These are phyloP conservation scores for Coniochaeta prunicola DNA, from an alignment of 2,329 filamentous ascomycete species.

Conservation along the genomic window DNA sequence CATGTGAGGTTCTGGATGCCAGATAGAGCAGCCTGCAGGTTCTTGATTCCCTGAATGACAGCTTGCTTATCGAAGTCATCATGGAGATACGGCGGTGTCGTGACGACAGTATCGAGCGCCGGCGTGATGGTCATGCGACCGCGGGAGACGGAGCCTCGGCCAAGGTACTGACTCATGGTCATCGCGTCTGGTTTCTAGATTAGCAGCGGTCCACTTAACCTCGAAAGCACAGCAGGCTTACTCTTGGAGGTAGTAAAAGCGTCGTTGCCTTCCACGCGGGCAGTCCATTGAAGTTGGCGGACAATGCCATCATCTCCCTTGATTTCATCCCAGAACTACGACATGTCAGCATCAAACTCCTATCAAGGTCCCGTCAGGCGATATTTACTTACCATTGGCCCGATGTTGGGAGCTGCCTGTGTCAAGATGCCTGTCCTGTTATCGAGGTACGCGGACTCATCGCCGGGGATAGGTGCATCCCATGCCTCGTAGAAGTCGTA, in stretches of 20 bases:
- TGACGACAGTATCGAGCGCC: conserved; percentile 50
- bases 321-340: conserved; percentile 47
- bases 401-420: conserved; percentile 60
- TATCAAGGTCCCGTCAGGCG: background rate
- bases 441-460: conserved; percentile 36
- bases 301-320: conserved; percentile 49
- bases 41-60: conserved; percentile 59
- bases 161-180: conserved; percentile 55
- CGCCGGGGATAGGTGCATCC: conserved; percentile 34
- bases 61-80: conserved; percentile 51
- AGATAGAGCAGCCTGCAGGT: conserved; percentile 45
- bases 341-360: background rate
- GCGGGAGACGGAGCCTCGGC: conserved; percentile 54
- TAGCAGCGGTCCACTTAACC: background rate
- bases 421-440: conserved; percentile 52
- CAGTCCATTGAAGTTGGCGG: conserved; percentile 58
- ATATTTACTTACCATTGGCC: conserved; percentile 35
- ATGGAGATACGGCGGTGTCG: conserved; percentile 52
- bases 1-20: conserved; percentile 49
- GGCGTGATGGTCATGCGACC: conserved; percentile 54
- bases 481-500: conserved; percentile 63
- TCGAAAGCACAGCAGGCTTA: conserved; percentile 5
- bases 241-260: conserved; percentile 16
- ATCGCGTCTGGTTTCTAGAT: conserved; percentile 30
- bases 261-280: conserved; percentile 21